phyloP scores from a whole-genome alignment of 306 rosid species.

The Lupinus albus region DNA sequence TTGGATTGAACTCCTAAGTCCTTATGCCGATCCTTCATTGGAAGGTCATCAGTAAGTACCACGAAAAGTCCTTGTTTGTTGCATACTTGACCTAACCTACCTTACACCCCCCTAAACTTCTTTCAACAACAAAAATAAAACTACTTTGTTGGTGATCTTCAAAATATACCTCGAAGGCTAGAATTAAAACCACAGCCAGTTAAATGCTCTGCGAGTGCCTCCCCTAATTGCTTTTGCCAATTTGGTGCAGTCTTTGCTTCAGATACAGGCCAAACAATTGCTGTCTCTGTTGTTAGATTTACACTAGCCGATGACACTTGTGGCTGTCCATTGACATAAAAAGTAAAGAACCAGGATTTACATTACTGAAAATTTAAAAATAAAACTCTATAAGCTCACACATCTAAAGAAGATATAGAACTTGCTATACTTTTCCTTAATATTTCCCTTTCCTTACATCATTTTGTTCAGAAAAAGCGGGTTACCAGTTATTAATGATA shows the following conservation, averaged over 20 bases:
- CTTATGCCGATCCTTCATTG: constrained; percentile 9
- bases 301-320: constrained; percentile 90
- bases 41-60: constrained; percentile 15
- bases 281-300: constrained; percentile 92
- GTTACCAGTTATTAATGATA: constrained; percentile 5
- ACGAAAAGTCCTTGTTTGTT: constrained; percentile 6
- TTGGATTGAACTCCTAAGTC: background rate
- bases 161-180: constrained; percentile 73
- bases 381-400: background rate
- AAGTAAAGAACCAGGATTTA: constrained; percentile 34
- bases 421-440: background rate
- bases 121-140: constrained; percentile 6
- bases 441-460: background rate
- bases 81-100: constrained; percentile 6
- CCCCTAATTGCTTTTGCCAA: constrained; percentile 84
- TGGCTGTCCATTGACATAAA: constrained; percentile 60
- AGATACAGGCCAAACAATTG: constrained; percentile 89
- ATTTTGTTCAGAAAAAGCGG: constrained; percentile 7
- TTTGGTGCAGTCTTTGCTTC: constrained; percentile 71
- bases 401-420: constrained; percentile 27
- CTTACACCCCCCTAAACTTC: background rate
- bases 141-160: constrained; percentile 10
- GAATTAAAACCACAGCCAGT: constrained; percentile 84
- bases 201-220: constrained; percentile 89
- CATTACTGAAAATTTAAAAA: constrained; percentile 17